These are phyloP conservation scores for Trypanosoma melophagium DNA, from an alignment of 208 protist genomes.

Conservation along the genomic window DNA sequence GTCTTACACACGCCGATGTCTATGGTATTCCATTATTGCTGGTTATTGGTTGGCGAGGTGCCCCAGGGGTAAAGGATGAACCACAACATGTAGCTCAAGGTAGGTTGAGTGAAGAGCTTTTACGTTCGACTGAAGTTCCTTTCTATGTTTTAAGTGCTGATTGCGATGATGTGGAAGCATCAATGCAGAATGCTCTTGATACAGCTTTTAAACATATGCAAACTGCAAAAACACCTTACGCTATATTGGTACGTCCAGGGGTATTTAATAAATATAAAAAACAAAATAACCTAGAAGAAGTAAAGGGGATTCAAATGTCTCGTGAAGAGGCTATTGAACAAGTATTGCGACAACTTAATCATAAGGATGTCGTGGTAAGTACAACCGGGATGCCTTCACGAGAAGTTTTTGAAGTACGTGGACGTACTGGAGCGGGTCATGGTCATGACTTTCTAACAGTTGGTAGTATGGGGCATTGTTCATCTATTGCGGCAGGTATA, in stretches of 20 bases:
- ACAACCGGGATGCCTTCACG: conserved; percentile 64
- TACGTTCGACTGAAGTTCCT: conserved; percentile 54
- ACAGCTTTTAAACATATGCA: conserved; percentile 60
- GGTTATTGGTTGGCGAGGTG: conserved; percentile 80
- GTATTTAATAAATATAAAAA: conserved; percentile 58
- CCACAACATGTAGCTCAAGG: conserved; percentile 77
- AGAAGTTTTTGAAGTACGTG: conserved; percentile 65
- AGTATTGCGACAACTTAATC: conserved; percentile 58
- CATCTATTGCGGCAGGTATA: conserved; percentile 65
- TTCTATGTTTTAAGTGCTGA: conserved; percentile 60
- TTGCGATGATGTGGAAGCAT: conserved; percentile 48
- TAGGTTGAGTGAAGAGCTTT: conserved; percentile 46
- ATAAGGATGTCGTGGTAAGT: conserved; percentile 71
- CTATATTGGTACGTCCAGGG: conserved; percentile 60
- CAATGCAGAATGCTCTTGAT: conserved; percentile 49
- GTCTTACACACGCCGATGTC: conserved; percentile 59
- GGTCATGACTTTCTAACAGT: conserved; percentile 73
- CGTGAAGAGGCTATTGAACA: conserved; percentile 64
- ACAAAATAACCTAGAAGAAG: conserved; percentile 25
- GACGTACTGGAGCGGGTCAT: conserved; percentile 34
- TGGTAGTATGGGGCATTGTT: conserved; percentile 70
- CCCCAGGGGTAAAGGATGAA: conserved; percentile 56
- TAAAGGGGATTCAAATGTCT: conserved; percentile 44
- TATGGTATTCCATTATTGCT: conserved; percentile 81
- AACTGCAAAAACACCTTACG: conserved; percentile 57